Percentiles rank a stretch among this genome's conserved stretches.
Evolutionary conservation across 345 rosid species (phyloP).

Genomic region (Pelargonium nanum): DNA sequence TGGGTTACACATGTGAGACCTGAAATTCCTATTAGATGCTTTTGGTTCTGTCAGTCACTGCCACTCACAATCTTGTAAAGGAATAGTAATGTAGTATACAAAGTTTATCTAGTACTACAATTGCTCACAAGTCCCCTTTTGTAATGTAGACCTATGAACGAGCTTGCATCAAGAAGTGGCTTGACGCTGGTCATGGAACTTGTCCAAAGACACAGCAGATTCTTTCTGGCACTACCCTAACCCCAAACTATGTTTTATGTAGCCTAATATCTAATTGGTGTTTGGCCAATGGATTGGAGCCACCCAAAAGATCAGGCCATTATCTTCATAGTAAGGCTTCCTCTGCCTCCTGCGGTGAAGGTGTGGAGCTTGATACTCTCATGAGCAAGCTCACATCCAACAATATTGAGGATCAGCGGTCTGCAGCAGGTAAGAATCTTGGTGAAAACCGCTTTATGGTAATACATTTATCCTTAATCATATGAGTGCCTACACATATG

Average conservation of each 20-base stretch:
- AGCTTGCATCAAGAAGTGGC: slow-evolving; percentile 88
- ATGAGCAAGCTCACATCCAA: slow-evolving; percentile 66
- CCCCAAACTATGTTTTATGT: slow-evolving; percentile 84
- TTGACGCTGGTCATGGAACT: slow-evolving; percentile 70
- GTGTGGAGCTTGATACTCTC: slow-evolving; percentile 55
- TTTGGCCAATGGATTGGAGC: slow-evolving; percentile 73
- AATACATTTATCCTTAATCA: too few species aligned
- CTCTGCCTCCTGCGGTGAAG: slow-evolving; percentile 67
- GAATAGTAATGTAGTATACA: background rate
- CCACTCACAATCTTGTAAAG: background rate
- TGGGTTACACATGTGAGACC: too few species aligned
- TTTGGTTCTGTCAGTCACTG: too few species aligned
- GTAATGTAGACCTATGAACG: slow-evolving; percentile 77
- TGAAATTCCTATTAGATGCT: too few species aligned
- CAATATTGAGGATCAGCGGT: slow-evolving; percentile 64
- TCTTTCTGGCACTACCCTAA: slow-evolving; percentile 48
- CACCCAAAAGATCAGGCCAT: slow-evolving; percentile 70
- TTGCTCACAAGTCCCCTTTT: slow-evolving; percentile 3
- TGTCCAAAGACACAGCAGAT: slow-evolving; percentile 93
- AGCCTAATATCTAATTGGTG: slow-evolving; percentile 98
- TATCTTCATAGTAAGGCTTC: slow-evolving; percentile 49
- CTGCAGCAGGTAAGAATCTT: slow-evolving; percentile 88
- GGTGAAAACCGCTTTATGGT: too few species aligned
- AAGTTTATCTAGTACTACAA: slow-evolving; percentile 6
- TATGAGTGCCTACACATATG: too few species aligned